Percentiles rank a stretch among this genome's conserved stretches.
phyloP scores from a whole-genome alignment of 2,329 filamentous ascomycete species.

The Fusarium hainanense region DNA sequence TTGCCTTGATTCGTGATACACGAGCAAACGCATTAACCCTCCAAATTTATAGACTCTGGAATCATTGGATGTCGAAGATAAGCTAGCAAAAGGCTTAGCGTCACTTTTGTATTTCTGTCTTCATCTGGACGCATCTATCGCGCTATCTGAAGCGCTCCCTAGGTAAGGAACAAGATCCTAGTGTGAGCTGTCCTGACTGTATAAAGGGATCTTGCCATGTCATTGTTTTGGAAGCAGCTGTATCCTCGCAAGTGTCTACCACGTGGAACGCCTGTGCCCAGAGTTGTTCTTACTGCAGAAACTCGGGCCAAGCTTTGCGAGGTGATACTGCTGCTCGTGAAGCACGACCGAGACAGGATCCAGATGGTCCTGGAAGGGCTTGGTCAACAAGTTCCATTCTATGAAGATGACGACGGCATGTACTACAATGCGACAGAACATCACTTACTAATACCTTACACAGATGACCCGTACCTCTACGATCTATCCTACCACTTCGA shows the following conservation, averaged over 20 bases:
- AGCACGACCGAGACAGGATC: constrained; percentile 62
- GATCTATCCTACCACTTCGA: constrained; percentile 73
- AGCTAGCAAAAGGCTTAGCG: constrained; percentile 47
- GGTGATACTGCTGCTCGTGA: constrained; percentile 67
- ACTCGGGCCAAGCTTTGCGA: constrained; percentile 71
- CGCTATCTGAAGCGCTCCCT: constrained; percentile 42
- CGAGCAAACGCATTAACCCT: constrained; percentile 8
- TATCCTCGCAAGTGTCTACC: constrained; percentile 66
- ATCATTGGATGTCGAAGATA: constrained; percentile 44
- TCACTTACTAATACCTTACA: constrained; percentile 19
- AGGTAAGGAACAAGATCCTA: constrained; percentile 35
- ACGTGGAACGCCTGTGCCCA: constrained; percentile 49
- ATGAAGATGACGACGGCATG: constrained; percentile 53
- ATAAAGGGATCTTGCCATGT: constrained; percentile 47
- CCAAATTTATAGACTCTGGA: constrained; percentile 42
- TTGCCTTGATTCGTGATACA: not conserved
- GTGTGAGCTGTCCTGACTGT: constrained; percentile 9
- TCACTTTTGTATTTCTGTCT: constrained; percentile 49
- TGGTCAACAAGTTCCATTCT: constrained; percentile 52
- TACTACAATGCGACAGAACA: constrained; percentile 19
- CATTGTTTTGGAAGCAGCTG: constrained; percentile 71
- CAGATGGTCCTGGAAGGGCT: constrained; percentile 60
- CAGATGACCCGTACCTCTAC: constrained; percentile 66
- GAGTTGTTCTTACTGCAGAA: constrained; percentile 61
- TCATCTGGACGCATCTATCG: constrained; percentile 44